These are phyloP conservation scores for Macrophomina pseudophaseolina DNA, from an alignment of 2,329 filamentous ascomycete genomes.

Conservation along the genomic window DNA sequence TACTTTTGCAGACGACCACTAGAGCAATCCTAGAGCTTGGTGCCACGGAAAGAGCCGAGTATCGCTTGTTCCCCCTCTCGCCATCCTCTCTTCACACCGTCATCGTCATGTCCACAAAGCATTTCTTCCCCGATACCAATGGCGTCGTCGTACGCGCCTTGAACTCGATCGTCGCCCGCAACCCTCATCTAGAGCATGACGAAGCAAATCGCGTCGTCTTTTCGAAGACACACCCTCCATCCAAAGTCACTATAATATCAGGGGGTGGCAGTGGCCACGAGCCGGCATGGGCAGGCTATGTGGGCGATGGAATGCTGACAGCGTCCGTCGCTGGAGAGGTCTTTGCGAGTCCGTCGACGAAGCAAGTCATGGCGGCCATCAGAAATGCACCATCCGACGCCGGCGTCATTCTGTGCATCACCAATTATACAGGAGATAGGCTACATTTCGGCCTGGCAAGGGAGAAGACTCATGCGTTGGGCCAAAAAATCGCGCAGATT, in stretches of 20 bases:
- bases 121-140: conserved; percentile 58
- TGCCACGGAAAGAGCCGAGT: neutral
- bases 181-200: conserved; percentile 51
- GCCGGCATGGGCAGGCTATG: conserved; percentile 56
- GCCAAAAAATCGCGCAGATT: conserved; percentile 54
- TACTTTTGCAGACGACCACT: neutral
- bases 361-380: conserved; percentile 57
- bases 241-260: conserved; percentile 53
- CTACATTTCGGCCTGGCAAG: conserved; percentile 56
- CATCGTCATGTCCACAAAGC: conserved; percentile 58
- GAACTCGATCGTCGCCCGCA: conserved; percentile 53
- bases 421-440: conserved; percentile 57
- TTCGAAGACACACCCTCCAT: conserved; percentile 49
- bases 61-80: too few relatives aligned
- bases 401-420: conserved; percentile 55
- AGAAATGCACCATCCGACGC: conserved; percentile 51
- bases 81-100: conserved; percentile 18
- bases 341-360: conserved; percentile 54
- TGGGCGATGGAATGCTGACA: conserved; percentile 55
- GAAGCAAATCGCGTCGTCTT: conserved; percentile 55
- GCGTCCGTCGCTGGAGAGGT: conserved; percentile 56
- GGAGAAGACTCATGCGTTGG: conserved; percentile 52
- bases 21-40: too few relatives aligned
- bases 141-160: conserved; percentile 58
- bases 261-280: conserved; percentile 56